phyloP scores from a whole-genome alignment of 2,329 filamentous ascomycete genomes.

The Arthrinium phaeospermum region DNA sequence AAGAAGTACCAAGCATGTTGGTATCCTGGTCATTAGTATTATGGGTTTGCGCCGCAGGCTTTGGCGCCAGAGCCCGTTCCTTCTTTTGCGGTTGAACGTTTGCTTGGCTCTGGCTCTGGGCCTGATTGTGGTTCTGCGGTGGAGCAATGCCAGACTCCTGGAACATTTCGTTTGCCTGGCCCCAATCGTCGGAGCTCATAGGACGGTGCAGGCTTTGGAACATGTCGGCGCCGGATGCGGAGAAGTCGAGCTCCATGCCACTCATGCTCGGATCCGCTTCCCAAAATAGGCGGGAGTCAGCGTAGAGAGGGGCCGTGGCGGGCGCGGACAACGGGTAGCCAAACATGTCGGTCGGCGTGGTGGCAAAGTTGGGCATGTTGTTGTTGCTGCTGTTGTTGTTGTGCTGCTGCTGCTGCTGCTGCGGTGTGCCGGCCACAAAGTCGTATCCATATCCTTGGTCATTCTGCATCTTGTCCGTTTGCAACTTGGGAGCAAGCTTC shows the following conservation, averaged over 20 bases:
- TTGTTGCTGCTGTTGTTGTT: slow-evolving; percentile 29
- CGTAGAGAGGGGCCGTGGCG: slow-evolving; percentile 52
- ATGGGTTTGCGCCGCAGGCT: slow-evolving; percentile 49
- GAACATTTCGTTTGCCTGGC: slow-evolving; percentile 59
- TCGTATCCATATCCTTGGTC: slow-evolving; percentile 60
- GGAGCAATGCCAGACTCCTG: slow-evolving; percentile 49
- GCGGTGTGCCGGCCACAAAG: slow-evolving; percentile 54
- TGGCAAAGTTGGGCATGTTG: slow-evolving; percentile 54
- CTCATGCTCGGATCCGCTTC: slow-evolving; percentile 56
- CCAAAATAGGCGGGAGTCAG: slow-evolving; percentile 58
- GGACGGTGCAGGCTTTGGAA: slow-evolving; percentile 49
- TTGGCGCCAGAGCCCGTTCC: slow-evolving; percentile 56
- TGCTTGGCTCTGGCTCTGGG: background rate
- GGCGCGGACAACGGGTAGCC: slow-evolving; percentile 66
- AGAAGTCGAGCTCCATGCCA: slow-evolving; percentile 66
- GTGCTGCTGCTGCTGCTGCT: slow-evolving; percentile 37
- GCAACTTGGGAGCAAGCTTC: slow-evolving; percentile 58
- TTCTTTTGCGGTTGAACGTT: slow-evolving; percentile 41
- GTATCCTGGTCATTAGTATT: slow-evolving; percentile 45
- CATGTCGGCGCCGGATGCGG: slow-evolving; percentile 47
- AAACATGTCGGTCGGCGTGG: slow-evolving; percentile 60
- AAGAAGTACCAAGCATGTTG: slow-evolving; percentile 48
- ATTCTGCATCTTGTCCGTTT: slow-evolving; percentile 60
- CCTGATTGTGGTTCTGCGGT: slow-evolving; percentile 36
- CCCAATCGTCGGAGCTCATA: slow-evolving; percentile 63